Evolutionary conservation across 2,329 filamentous ascomycete genomes (phyloP).

Genomic region (Metarhizium sp.): DNA sequence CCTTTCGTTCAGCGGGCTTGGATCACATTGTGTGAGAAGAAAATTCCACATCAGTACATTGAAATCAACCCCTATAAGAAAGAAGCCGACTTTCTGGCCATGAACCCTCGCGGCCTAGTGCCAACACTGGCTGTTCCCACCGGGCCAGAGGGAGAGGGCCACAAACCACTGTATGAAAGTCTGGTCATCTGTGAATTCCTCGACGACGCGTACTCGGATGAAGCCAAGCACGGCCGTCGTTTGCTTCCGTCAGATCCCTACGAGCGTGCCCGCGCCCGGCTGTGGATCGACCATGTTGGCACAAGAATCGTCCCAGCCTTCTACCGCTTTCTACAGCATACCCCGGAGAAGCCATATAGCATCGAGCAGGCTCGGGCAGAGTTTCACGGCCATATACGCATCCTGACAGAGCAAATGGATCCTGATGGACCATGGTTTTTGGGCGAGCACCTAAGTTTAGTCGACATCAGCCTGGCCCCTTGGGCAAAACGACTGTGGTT

Average conservation of each 20-base stretch:
- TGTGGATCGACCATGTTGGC: conserved; percentile 68
- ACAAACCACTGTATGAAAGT: conserved; percentile 62
- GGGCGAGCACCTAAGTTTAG: conserved; percentile 51
- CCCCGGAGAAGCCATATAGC: conserved; percentile 35
- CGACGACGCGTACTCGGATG: conserved; percentile 56
- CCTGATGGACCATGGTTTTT: conserved; percentile 52
- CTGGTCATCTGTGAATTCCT: conserved; percentile 67
- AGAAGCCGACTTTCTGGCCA: conserved; percentile 52
- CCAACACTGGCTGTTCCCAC: conserved; percentile 53
- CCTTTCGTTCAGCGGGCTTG: conserved; percentile 62
- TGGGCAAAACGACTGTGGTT: conserved; percentile 66
- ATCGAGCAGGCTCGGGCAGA: conserved; percentile 46
- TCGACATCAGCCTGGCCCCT: conserved; percentile 63
- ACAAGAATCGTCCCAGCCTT: conserved; percentile 59
- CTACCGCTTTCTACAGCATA: conserved; percentile 53
- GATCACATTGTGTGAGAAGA: conserved; percentile 65
- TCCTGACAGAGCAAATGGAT: conserved; percentile 55
- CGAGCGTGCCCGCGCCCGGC: conserved; percentile 51
- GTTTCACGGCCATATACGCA: conserved; percentile 48
- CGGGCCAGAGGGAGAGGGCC: conserved; percentile 17
- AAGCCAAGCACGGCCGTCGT: conserved; percentile 28
- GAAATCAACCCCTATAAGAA: conserved; percentile 76
- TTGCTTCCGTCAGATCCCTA: conserved; percentile 56
- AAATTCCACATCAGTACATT: conserved; percentile 64
- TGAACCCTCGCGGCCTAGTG: conserved; percentile 69